phyloP scores from a whole-genome alignment of 1,284 basidiomycete genomes.

The Caloboletus firmus region DNA sequence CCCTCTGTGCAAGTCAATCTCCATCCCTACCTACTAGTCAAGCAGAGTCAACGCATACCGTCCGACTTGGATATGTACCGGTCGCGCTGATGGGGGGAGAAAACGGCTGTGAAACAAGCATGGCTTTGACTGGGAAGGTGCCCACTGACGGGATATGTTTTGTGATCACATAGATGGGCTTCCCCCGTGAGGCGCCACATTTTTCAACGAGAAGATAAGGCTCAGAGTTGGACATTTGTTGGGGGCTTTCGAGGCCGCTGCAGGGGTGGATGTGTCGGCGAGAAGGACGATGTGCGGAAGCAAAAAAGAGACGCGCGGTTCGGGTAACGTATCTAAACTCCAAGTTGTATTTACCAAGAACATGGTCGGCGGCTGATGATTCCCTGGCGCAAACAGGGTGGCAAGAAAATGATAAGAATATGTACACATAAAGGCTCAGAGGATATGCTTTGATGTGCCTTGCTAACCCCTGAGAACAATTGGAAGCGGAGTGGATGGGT shows the following conservation, averaged over 20 bases:
- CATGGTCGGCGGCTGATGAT: conserved; percentile 26
- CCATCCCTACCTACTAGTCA: neutral
- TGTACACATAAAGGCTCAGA: conserved; percentile 33
- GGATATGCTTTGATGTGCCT: conserved; percentile 27
- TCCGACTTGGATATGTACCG: conserved; percentile 34
- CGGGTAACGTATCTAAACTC: conserved; percentile 29
- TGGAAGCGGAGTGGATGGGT: conserved; percentile 16
- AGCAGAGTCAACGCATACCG: conserved; percentile 24
- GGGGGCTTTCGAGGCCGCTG: conserved; percentile 4
- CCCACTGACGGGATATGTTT: conserved; percentile 43
- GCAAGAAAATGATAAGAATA: conserved; percentile 31
- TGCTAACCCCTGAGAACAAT: conserved; percentile 20
- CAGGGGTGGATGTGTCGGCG: conserved; percentile 9
- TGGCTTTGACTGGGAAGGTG: neutral
- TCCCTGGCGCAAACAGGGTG: conserved; percentile 27
- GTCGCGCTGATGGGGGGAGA: conserved; percentile 27
- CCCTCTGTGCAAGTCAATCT: conserved; percentile 33
- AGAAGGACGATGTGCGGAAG: conserved; percentile 29
- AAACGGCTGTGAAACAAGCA: conserved; percentile 9
- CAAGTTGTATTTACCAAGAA: conserved; percentile 30
- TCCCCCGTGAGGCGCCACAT: conserved; percentile 41
- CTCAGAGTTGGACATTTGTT: conserved; percentile 37
- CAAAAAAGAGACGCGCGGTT: conserved; percentile 24
- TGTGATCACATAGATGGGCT: conserved; percentile 45
- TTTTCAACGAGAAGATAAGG: conserved; percentile 43